phyloP scores from a whole-genome alignment of 2,329 filamentous ascomycete species.

The Ophiostoma montium region DNA sequence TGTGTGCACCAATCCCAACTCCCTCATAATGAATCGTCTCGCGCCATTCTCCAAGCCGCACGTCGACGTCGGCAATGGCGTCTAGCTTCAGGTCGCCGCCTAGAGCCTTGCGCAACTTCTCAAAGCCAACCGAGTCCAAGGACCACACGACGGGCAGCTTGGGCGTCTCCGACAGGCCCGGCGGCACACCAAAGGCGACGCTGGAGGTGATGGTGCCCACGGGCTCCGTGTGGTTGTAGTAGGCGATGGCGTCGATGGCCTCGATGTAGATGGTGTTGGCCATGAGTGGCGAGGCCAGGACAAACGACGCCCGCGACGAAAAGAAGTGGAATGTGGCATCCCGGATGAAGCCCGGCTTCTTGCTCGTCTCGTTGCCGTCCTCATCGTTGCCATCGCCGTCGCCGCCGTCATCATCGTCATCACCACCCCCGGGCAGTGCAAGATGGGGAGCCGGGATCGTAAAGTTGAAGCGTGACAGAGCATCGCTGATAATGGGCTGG shows the following conservation, averaged over 20 bases:
- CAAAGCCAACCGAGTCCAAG: slow-evolving; percentile 64
- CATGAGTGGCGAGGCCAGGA: slow-evolving; percentile 62
- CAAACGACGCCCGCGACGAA: slow-evolving; percentile 75
- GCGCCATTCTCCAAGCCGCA: slow-evolving; percentile 62
- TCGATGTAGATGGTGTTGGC: slow-evolving; percentile 65
- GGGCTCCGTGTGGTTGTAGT: slow-evolving; percentile 65
- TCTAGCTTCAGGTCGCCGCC: slow-evolving; percentile 69
- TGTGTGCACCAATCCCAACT: slow-evolving; percentile 53
- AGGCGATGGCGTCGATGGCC: slow-evolving; percentile 68
- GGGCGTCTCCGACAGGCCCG: slow-evolving; percentile 59
- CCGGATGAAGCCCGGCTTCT: slow-evolving; percentile 51
- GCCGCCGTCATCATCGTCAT: slow-evolving; percentile 25
- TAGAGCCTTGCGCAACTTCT: slow-evolving; percentile 63
- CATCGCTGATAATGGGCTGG: slow-evolving; percentile 56
- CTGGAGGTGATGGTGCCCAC: slow-evolving; percentile 67
- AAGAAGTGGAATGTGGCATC: slow-evolving; percentile 78
- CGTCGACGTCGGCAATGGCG: slow-evolving; percentile 59
- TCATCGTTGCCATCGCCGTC: slow-evolving; percentile 19
- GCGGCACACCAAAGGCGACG: slow-evolving; percentile 60
- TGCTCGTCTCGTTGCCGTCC: slow-evolving; percentile 22
- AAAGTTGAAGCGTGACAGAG: slow-evolving; percentile 57
- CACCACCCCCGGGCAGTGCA: slow-evolving; percentile 14
- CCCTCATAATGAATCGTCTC: slow-evolving; percentile 59
- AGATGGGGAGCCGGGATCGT: slow-evolving; percentile 59
- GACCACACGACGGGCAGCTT: slow-evolving; percentile 72